Evolutionary conservation across 2,329 filamentous ascomycete genomes (phyloP), one percentile per base, ranked within the genome.

Genomic region (Paecilomyces fulvus): DNA sequence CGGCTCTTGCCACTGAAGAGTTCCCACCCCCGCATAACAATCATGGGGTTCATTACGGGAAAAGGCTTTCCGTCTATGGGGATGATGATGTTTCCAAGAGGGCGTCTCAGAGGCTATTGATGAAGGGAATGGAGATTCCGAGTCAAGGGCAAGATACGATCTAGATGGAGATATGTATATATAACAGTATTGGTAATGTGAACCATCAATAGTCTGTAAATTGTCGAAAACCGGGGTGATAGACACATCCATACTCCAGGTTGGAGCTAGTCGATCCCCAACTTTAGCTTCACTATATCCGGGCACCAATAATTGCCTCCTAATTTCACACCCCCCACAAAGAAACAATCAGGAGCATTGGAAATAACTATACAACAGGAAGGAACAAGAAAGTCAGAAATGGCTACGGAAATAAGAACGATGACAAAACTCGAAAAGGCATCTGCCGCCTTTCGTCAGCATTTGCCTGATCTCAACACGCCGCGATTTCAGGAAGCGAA

Each of bases 401-500:
- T 43, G 37, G 37, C 37, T 31, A 31, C 30, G 30, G 30, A 10
- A 8, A 43, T n/a, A 12, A n/a, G 17, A 43, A 43, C 37, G 8
- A 43, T 43, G 37, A 43, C 37, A 8, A 43, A 17, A 10, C 37
- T 43, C n/a, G 37, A 43, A 8, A 50, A 50, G 49, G 49, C 61
- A 69, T 43, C 67, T 21, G 72, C 69, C 59, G 67, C 68, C 49
- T 87, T 83, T 64, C 80, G 84, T 56, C 73, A 81, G 56, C 80
- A 83, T 65, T 74, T 89, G 12, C 86, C 84, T 0, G 84, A 88
- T 64, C 76, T 88, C 53, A 78, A 64, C 61, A 77, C 74, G 28
- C 80, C 81, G 12, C 81, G 86, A 33, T 89, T 89, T 72, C 81
- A 79, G 20, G 77, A 77, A 3, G 85, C 87, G 73, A 79, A 82